Base-by-base conservation (phyloP, 2,329 filamentous ascomycete genomes). In the Penicillium frequentans region DNA sequence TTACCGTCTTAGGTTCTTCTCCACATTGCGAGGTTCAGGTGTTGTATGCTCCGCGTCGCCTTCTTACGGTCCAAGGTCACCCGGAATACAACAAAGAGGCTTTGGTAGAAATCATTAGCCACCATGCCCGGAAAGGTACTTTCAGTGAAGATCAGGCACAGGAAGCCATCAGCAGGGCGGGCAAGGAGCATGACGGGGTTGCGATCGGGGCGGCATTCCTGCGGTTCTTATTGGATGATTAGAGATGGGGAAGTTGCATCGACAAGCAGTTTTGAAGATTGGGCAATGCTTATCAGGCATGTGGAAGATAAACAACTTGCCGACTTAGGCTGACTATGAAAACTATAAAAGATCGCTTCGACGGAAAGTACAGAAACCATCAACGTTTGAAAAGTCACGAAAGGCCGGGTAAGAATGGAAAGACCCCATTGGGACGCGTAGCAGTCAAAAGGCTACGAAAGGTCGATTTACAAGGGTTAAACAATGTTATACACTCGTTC, bases 11-110 rank as follows among this genome's bases (percentile, higher is more conserved):
- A 2, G 91, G 86, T 2, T 82, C 80, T 42, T 89, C 89, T 2
- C 80, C 82, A 3, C 75, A 81, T 46, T 96, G 91, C 76, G 76
- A 81, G 10, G 86, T 91, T n/a, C 91, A 96, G 73, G 89, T 87
- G 59, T 91, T 96, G 84, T 90, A 95, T 70, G 74, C 81, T 21
- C 84, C 86, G 9, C 79, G 82, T 43, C 82, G 82, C 35, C 79
- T 90, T 58, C 87, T 96, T 59, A 87, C 90, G 0, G 84, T 96
- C 1, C 91, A 96, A 77, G 91, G 91, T 6, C 91, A 96, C 73
- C 92, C 91, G 0, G 92, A 96, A 73, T 95, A 93, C 71, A 89
- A 82, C 4, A 80, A 82, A 57, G 82, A 86, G 16, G 92, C 96
- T 62, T 84, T 92, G 65, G 79, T 77, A 19, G 87, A 91, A 71